A percentile compares a stretch with the other conserved stretches of the same genome.
phyloP scores from a whole-genome alignment of 257 asterid genomes.

The Nicotiana paniculata region DNA sequence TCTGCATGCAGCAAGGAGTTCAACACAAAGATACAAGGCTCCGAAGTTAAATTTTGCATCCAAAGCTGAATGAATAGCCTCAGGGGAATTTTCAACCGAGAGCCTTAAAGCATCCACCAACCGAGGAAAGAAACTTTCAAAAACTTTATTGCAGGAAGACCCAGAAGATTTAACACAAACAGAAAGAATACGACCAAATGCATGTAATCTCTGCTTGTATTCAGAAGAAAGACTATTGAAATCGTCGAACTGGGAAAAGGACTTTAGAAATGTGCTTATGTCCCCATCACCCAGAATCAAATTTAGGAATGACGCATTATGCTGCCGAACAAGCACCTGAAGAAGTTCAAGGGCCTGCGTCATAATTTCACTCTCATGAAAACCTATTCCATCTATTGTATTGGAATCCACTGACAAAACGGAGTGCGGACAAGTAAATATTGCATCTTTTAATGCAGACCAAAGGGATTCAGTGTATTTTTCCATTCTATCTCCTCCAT shows the following conservation, averaged over 20 bases:
- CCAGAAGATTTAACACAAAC: conserved; percentile 56
- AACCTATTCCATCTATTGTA: conserved; percentile 44
- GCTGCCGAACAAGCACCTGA: conserved; percentile 47
- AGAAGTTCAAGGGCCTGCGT: conserved; percentile 59
- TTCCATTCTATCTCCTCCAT: conserved; percentile 65
- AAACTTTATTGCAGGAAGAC: conserved; percentile 61
- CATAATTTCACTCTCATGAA: conserved; percentile 62
- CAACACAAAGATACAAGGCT: conserved; percentile 56
- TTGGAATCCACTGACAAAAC: conserved; percentile 38
- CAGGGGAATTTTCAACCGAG: conserved; percentile 39
- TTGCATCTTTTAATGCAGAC: conserved; percentile 63
- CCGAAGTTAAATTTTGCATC: conserved; percentile 41
- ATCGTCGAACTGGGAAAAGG: conserved; percentile 37
- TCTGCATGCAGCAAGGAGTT: conserved; percentile 77
- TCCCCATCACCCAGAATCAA: conserved; percentile 58
- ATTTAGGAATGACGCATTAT: conserved; percentile 38
- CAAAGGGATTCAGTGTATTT: conserved; percentile 63
- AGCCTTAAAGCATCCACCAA: conserved; percentile 53
- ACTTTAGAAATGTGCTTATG: conserved; percentile 41
- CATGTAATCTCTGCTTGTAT: conserved; percentile 68
- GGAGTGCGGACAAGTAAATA: conserved; percentile 53
- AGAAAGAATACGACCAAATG: conserved; percentile 60
- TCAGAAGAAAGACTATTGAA: conserved; percentile 40
- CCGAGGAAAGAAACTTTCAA: conserved; percentile 57
- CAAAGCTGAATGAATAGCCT: conserved; percentile 17